phyloP scores from a whole-genome alignment of 495 filamentous ascomycete species.

The Staphylotrichum tortipilum region DNA sequence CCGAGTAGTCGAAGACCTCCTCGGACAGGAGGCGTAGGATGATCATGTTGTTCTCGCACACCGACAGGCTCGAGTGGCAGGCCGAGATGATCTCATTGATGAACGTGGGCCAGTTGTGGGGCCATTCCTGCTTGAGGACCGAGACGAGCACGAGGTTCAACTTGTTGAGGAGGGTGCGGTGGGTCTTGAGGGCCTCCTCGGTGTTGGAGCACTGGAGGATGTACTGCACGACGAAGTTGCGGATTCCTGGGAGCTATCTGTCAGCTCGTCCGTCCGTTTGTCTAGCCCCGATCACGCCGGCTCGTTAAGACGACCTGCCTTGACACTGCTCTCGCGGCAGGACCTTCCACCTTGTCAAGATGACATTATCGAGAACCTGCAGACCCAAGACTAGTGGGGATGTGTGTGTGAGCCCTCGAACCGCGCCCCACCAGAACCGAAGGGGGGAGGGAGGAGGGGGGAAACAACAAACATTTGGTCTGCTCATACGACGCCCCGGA shows the following conservation, averaged over 20 bases:
- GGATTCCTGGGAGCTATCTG: constrained; percentile 63
- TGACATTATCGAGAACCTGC: constrained; percentile 95
- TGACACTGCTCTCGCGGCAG: constrained; percentile 90
- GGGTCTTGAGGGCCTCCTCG: constrained; percentile 71
- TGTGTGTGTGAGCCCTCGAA: constrained; percentile 39
- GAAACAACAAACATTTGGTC: constrained; percentile 93
- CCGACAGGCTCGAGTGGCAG: constrained; percentile 85
- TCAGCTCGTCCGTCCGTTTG: background rate
- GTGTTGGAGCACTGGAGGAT: constrained; percentile 87
- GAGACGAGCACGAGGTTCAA: constrained; percentile 94
- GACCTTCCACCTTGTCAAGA: constrained; percentile 98
- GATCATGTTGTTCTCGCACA: constrained; percentile 99
- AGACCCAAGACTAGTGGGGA: constrained; percentile 80
- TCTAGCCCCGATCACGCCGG: background rate
- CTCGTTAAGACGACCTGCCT: constrained; percentile 42
- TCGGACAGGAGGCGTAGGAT: constrained; percentile 93
- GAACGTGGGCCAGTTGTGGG: constrained; percentile 99
- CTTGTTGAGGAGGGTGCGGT: constrained; percentile 90
- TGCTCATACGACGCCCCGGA: constrained; percentile 82
- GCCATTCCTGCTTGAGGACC: constrained; percentile 98
- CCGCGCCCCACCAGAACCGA: background rate
- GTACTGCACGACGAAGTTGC: constrained; percentile 96
- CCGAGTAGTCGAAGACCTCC: constrained; percentile 97
- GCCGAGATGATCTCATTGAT: constrained; percentile 99
- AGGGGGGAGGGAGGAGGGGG: too few species aligned